phyloP scores from a whole-genome alignment of 176 grass and related monocot genomes.

The Aegilops umbellulata region DNA sequence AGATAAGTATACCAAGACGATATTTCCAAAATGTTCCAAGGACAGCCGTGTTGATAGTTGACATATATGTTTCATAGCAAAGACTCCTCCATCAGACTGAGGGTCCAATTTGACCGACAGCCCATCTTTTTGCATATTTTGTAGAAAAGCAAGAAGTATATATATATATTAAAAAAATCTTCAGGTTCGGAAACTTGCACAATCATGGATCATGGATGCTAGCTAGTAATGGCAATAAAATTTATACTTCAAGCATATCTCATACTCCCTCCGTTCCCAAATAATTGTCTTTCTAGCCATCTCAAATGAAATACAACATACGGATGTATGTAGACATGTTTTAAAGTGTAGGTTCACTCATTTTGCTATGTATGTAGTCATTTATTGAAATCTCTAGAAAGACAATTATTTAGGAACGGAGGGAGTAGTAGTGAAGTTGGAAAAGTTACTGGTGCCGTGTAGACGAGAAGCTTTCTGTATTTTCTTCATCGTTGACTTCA shows the following conservation, averaged over 20 bases:
- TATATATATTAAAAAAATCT: background rate
- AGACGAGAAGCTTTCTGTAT: constrained; percentile 1
- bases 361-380: too few relatives aligned
- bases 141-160: background rate
- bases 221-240: background rate
- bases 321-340: too few relatives aligned
- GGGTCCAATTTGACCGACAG: background rate
- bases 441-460: background rate
- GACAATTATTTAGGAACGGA: too few relatives aligned
- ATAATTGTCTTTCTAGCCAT: too few relatives aligned
- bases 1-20: background rate
- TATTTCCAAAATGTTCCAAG: background rate
- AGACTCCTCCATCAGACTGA: background rate
- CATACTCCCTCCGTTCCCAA: too few relatives aligned
- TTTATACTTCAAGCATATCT: constrained; percentile 3
- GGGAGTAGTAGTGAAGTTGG: background rate
- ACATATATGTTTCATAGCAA: background rate
- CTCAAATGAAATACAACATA: too few relatives aligned
- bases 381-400: too few relatives aligned
- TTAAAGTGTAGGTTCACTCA: too few relatives aligned
- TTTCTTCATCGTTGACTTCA: constrained; percentile 30
- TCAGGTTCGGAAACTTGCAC: background rate
- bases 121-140: background rate
- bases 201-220: background rate
- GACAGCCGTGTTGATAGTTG: background rate